phyloP scores from a whole-genome alignment of 2,329 filamentous ascomycete species.

The Cladosporium cucumerinum region DNA sequence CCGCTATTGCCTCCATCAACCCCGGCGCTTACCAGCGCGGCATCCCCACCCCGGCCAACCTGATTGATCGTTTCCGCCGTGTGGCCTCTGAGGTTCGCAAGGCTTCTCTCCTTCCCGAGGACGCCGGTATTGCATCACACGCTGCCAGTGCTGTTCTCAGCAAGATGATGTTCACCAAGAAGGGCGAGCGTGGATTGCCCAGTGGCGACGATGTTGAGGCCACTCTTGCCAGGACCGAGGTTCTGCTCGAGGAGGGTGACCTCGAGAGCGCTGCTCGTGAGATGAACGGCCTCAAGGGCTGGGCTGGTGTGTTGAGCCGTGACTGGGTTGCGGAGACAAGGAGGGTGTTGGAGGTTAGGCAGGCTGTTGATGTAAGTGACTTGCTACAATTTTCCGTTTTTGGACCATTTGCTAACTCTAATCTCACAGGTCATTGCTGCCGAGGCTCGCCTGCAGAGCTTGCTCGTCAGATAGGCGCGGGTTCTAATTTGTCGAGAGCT shows the following conservation, averaged over 20 bases:
- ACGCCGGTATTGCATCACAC: slow-evolving; percentile 91
- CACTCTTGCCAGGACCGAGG: slow-evolving; percentile 84
- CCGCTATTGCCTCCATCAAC: slow-evolving; percentile 95
- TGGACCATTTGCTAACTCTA: background rate
- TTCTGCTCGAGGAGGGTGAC: slow-evolving; percentile 85
- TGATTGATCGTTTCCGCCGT: slow-evolving; percentile 93
- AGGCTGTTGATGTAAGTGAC: slow-evolving; percentile 83
- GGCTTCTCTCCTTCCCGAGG: slow-evolving; percentile 84
- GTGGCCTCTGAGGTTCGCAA: slow-evolving; percentile 92
- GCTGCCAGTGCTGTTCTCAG: slow-evolving; percentile 85
- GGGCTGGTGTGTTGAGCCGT: slow-evolving; percentile 90
- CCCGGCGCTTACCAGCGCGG: slow-evolving; percentile 90
- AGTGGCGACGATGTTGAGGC: slow-evolving; percentile 90
- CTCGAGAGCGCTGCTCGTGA: slow-evolving; percentile 87
- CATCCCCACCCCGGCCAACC: slow-evolving; percentile 75
- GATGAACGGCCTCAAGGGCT: slow-evolving; percentile 88
- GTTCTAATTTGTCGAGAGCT: background rate
- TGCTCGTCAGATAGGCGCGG: slow-evolving; percentile 67
- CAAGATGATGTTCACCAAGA: slow-evolving; percentile 96
- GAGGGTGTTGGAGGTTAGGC: slow-evolving; percentile 89
- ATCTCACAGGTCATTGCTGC: slow-evolving; percentile 72
- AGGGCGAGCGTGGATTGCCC: slow-evolving; percentile 57
- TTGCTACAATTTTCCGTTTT: background rate
- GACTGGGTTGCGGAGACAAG: slow-evolving; percentile 92
- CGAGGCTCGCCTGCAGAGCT: slow-evolving; percentile 82